A percentile compares a stretch with the other conserved stretches of the same genome.
These are phyloP conservation scores for Adenanthera pavonina DNA, from an alignment of 306 rosid species.

Conservation along the genomic window DNA sequence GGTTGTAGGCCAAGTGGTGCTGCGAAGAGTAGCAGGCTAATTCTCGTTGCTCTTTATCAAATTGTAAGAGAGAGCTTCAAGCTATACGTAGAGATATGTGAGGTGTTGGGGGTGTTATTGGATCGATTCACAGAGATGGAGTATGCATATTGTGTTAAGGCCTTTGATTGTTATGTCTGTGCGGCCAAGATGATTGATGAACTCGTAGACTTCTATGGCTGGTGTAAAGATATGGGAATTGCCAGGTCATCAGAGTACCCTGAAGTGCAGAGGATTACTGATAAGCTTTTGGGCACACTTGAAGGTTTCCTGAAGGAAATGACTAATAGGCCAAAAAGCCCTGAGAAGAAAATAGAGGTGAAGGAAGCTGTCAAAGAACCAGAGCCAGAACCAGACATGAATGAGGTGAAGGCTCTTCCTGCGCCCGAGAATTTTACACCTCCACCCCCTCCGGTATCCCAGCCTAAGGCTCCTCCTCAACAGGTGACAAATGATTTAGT, in stretches of 20 bases:
- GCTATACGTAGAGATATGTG: constrained; percentile 66
- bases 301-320: constrained; percentile 76
- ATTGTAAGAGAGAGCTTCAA: constrained; percentile 77
- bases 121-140: constrained; percentile 83
- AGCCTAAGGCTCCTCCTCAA: constrained; percentile 43
- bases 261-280: constrained; percentile 73
- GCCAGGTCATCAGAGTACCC: constrained; percentile 84
- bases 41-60: constrained; percentile 65
- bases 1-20: constrained; percentile 74
- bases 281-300: constrained; percentile 64
- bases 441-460: constrained; percentile 36
- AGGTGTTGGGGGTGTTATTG: constrained; percentile 72
- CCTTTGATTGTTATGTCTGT: constrained; percentile 67
- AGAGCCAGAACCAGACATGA: constrained; percentile 34
- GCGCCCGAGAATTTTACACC: constrained; percentile 61
- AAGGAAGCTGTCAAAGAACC: constrained; percentile 45
- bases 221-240: constrained; percentile 85
- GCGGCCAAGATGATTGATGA: constrained; percentile 76
- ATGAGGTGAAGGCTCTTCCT: constrained; percentile 83
- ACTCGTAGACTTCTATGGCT: constrained; percentile 67
- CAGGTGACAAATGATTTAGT: constrained; percentile 65
- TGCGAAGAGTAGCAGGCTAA: constrained; percentile 70
- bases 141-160: constrained; percentile 63
- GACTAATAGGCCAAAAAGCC: constrained; percentile 49
- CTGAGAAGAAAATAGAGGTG: constrained; percentile 55